Base-by-base conservation (phyloP, 371 early-diverging fungal genomes). In the Actinomortierella ambigua region DNA sequence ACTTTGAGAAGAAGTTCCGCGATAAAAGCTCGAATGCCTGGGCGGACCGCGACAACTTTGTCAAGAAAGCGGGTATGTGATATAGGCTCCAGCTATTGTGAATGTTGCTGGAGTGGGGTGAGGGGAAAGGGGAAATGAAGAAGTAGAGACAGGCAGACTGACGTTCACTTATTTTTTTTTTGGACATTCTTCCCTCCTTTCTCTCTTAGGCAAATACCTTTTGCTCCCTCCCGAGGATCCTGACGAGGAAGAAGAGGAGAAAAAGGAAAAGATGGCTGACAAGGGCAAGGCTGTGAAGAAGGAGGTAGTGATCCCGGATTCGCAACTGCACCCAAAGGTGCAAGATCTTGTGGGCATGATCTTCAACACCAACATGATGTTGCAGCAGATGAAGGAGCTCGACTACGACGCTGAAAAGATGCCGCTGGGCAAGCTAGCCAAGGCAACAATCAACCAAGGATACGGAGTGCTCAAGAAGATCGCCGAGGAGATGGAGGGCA, bases 381-480 rank as follows among this genome's bases (percentile, higher is more conserved):
- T 67, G 26, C 55, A 68, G 22, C 79, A 81, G 57, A 85, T 85
- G 85, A 68, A 65, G 14, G 82, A 81, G 56, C 82, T 85, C 52
- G 75, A 60, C 64, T 84, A 80, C 59, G 85, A 85, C 56, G 59
- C 81, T 27, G 79, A 80, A 26, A 87, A 86, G 65, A 81, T 87
- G 81, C 88, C 88, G 1, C 73, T 88, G 8, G 88, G 88, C 14
- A 84, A 88, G 55, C 76, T 86, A 18, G 79, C 79, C 18, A 88
- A 85, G 60, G 52, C 57, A 1, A 80, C 79, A 7, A 82, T 88
- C 27, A 69, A 76, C 24, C 59, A 78, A 53, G 88, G 83, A 9
- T 85, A 82, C 63, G 51, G 69, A 17, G 77, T 78, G 23, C 77
- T 88, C 43, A 79, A 82, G 63, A 23, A 61, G 53, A 77, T 85